These are phyloP conservation scores for Edaphochlamys debaryana DNA, from an alignment of 139 green algal species.

Conservation along the genomic window DNA sequence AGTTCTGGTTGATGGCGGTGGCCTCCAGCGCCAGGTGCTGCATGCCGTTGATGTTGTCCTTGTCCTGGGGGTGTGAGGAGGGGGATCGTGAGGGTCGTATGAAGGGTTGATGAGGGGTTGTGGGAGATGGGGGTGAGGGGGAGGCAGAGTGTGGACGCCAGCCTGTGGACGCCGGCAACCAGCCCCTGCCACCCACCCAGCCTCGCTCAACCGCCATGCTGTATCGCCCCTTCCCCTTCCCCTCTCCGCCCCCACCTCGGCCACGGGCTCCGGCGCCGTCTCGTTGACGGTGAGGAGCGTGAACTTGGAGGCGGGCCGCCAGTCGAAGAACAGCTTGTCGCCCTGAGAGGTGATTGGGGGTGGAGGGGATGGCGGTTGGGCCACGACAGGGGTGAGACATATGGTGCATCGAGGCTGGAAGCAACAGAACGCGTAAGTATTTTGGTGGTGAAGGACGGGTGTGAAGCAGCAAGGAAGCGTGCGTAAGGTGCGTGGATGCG, in stretches of 20 bases:
- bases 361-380: no score
- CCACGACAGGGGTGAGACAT: no score
- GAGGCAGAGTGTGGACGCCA: no score
- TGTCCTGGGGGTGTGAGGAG: constrained; percentile 63
- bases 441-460: no score
- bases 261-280: constrained; percentile 67
- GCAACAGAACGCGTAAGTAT: no score
- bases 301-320: constrained; percentile 79
- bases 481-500: no score
- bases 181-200: neutral
- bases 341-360: constrained; percentile 29
- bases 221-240: no score
- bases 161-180: no score
- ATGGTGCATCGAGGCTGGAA: no score
- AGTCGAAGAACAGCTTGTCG: constrained; percentile 91
- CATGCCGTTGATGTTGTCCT: constrained; percentile 94
- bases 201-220: no score
- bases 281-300: constrained; percentile 92
- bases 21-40: constrained; percentile 90
- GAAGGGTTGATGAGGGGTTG: constrained; percentile 53
- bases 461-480: no score
- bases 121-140: constrained; percentile 20
- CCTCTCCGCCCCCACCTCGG: neutral
- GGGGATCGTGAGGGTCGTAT: no score
- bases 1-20: constrained; percentile 93